Base-by-base conservation (phyloP, 2,329 filamentous ascomycete species). In the Trichoderma brevicompactum region DNA sequence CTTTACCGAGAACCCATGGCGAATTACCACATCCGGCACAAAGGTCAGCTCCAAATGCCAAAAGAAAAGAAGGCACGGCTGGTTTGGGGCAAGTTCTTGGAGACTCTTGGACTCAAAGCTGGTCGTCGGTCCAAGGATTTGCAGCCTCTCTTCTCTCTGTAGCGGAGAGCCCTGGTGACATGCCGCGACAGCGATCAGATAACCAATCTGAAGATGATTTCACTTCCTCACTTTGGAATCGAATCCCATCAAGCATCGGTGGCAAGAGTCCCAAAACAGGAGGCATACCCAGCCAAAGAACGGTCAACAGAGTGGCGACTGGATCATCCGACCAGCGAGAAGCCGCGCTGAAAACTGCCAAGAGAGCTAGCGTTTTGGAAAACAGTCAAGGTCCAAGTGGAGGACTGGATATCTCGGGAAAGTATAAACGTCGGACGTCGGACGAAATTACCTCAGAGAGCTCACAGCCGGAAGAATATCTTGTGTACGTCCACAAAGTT, bases 401-500 rank as follows among this genome's bases (percentile, higher is more conserved):
- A 2, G 83, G 83, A 1, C 73, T 88, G 48, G 85, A 89, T 69
- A 77, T 84, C 32, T 75, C 79, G 2, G 83, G 85, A 32, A 81
- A 79, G 67, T 85, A 82, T 74, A 92, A 92, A 78, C 83, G 87
- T 70, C 82, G 90, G 69, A 88, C 84, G 55, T 92, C 90, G 5
- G 89, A 92, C 71, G 89, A 92, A 60, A 72, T 79, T n/a, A 64
- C 76, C 34, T 70, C 75, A 36, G 68, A 74, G 9, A 85, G 88
- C 58, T 83, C 87, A 40, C 87, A 90, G 40, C 83, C 87, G 56
- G 84, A 87, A 70, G 90, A 96, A 70, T 91, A 92, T 23, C 80
- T 98, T 68, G 94, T 94, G 17, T 99, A 98, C 76, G 83, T 98
- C 59, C 95, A 99, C 77, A 88, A 90, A 72, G 92, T 98, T 17